Evolutionary conservation across 768 basidiomycete species (phyloP).

Genomic region (Cyclocybe aegerita): DNA sequence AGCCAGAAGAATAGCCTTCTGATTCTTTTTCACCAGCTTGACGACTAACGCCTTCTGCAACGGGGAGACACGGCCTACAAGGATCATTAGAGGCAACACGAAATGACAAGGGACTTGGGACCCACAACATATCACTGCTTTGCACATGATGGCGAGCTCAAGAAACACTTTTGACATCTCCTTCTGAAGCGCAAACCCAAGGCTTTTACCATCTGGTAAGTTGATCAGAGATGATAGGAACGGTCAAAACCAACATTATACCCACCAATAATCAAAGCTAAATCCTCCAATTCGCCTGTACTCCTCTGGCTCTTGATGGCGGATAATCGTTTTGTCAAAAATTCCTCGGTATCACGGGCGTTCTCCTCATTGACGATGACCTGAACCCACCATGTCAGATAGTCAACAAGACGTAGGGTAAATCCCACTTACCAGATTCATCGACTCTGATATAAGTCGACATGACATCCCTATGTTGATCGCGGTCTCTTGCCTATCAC

Average conservation of each 20-base stretch:
- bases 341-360: conserved; percentile 77
- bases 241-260: not conserved
- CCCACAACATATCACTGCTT: conserved; percentile 97
- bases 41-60: conserved; percentile 97
- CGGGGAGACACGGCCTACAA: conserved; percentile 90
- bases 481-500: conserved; percentile 97
- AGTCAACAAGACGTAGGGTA: not conserved
- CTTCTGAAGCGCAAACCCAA: conserved; percentile 92
- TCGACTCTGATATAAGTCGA: conserved; percentile 94
- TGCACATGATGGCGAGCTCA: conserved; percentile 96
- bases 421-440: conserved; percentile 80
- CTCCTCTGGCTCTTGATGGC: conserved; percentile 94
- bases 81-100: conserved; percentile 1
- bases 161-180: conserved; percentile 87
- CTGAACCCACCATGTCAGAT: conserved; percentile 36
- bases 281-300: conserved; percentile 90
- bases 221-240: conserved; percentile 7
- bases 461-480: conserved; percentile 99
- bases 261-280: conserved; percentile 92
- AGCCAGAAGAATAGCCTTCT: conserved; percentile 89
- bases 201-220: conserved; percentile 85
- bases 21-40: conserved; percentile 98
- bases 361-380: conserved; percentile 94
- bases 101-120: conserved; percentile 9
- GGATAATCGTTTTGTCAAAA: conserved; percentile 82